Conservation (phyloP, 805 yeast genomes). For the Kockiozyma suomiensis region DNA sequence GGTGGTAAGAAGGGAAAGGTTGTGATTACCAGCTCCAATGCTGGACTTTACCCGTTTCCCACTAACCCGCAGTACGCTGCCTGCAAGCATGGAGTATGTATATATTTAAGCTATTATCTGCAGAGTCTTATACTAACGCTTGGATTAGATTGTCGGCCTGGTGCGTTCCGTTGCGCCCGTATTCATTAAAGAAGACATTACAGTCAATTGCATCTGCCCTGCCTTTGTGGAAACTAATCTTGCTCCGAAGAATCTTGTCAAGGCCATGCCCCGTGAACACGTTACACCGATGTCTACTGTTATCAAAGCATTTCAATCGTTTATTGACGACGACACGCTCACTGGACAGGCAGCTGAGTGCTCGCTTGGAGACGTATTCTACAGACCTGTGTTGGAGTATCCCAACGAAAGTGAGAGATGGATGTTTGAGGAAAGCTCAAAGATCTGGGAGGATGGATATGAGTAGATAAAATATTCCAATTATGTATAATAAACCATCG, state of each 20-base stretch:
- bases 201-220: conserved; percentile 20
- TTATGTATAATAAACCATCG: no score
- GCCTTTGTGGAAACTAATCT: conserved; percentile 18
- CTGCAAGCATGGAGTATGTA: conserved; percentile 12
- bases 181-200: conserved; percentile 8
- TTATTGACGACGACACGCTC: conserved; percentile 4
- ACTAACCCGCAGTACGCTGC: conserved; percentile 16
- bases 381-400: conserved; percentile 7
- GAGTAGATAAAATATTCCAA: neutral
- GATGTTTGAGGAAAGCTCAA: conserved; percentile 12
- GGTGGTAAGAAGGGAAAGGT: conserved; percentile 5
- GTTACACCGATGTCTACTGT: conserved; percentile 18
- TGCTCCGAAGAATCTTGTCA: conserved; percentile 1
- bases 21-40: conserved; percentile 13
- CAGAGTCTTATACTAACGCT: neutral
- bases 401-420: conserved; percentile 17
- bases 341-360: conserved; percentile 21
- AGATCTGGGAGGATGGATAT: conserved; percentile 8
- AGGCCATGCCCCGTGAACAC: conserved; percentile 10
- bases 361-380: conserved; percentile 14
- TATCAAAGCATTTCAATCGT: conserved; percentile 11
- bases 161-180: conserved; percentile 14
- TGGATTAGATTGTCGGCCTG: conserved; percentile 3
- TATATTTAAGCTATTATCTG: neutral
- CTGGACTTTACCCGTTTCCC: conserved; percentile 13